Percentiles rank a stretch among this genome's conserved stretches.
Evolutionary conservation across 371 early-diverging fungal species (phyloP).

Genomic region (Rhizopus delemar): DNA sequence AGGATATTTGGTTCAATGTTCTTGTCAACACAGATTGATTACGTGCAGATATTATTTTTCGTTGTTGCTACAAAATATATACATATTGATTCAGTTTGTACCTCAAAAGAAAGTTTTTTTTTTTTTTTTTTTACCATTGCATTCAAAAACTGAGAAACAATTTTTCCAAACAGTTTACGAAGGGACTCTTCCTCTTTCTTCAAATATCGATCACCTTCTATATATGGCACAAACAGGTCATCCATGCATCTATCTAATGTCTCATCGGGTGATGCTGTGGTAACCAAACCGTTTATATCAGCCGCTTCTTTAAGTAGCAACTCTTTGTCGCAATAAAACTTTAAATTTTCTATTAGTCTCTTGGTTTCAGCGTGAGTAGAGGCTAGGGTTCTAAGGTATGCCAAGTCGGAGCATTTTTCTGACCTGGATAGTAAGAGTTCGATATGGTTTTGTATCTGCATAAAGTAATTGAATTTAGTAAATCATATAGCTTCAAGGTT

Average conservation of each 20-base stretch:
- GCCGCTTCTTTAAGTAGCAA: conserved; percentile 32
- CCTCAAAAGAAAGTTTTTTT: background rate
- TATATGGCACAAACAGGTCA: conserved; percentile 93
- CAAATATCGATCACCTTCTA: conserved; percentile 86
- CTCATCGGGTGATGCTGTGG: conserved; percentile 55
- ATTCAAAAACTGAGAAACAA: conserved; percentile 47
- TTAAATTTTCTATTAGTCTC: conserved; percentile 74
- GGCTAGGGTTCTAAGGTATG: conserved; percentile 78
- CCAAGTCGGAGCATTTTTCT: conserved; percentile 66
- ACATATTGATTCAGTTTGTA: background rate
- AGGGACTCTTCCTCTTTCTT: conserved; percentile 72
- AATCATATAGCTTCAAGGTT: no score
- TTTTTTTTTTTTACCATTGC: conserved; percentile 36
- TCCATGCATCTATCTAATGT: conserved; percentile 87
- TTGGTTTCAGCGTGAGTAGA: conserved; percentile 77
- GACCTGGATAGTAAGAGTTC: conserved; percentile 77
- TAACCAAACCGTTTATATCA: conserved; percentile 35
- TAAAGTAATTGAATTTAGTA: background rate
- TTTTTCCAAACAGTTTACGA: conserved; percentile 61
- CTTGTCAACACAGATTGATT: conserved; percentile 70
- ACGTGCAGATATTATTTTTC: conserved; percentile 56
- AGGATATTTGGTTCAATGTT: conserved; percentile 71
- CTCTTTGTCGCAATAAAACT: conserved; percentile 61
- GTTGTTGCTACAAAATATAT: conserved; percentile 50
- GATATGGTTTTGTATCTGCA: conserved; percentile 82